Evolutionary conservation across 305 asterid genomes (phyloP).

Genomic region (Solanum hybrid): DNA sequence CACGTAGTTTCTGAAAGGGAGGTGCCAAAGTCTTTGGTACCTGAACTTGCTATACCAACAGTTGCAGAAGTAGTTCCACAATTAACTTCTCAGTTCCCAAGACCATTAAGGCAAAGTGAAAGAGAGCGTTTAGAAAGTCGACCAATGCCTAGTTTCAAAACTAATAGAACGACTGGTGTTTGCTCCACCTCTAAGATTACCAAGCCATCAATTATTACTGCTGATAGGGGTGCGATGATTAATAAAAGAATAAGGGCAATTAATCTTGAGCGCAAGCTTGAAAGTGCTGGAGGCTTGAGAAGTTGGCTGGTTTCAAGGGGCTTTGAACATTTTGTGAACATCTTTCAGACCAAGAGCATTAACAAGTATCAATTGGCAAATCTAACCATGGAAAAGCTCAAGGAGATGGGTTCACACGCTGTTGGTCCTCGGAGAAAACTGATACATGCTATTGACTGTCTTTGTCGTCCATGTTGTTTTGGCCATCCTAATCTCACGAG

Average conservation of each 20-base stretch:
- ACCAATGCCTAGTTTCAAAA: slow-evolving; percentile 15
- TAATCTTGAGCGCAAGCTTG: slow-evolving; percentile 51
- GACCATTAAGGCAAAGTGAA: slow-evolving; percentile 18
- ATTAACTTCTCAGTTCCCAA: slow-evolving; percentile 18
- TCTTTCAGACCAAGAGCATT: slow-evolving; percentile 44
- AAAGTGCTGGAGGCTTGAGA: slow-evolving; percentile 77
- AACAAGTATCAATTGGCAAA: slow-evolving; percentile 66
- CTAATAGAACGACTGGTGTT: slow-evolving; percentile 8
- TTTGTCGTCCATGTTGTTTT: slow-evolving; percentile 79
- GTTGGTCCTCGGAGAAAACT: slow-evolving; percentile 92
- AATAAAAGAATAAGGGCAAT: slow-evolving; percentile 52
- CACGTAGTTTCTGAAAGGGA: slow-evolving; percentile 31
- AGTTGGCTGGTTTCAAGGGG: slow-evolving; percentile 82
- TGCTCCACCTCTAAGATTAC: slow-evolving; percentile 14
- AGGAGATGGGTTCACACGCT: slow-evolving; percentile 76
- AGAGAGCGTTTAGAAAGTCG: slow-evolving; percentile 22
- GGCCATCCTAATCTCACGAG: slow-evolving; percentile 13
- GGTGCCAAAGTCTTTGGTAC: slow-evolving; percentile 27
- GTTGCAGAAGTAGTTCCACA: slow-evolving; percentile 16
- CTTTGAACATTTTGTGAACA: slow-evolving; percentile 46
- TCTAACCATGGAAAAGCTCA: slow-evolving; percentile 74
- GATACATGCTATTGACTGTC: slow-evolving; percentile 85
- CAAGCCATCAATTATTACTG: slow-evolving; percentile 26
- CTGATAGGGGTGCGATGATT: slow-evolving; percentile 24
- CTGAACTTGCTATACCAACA: slow-evolving; percentile 21